Conservation (phyloP, 164 flowering plant genomes). For the Stephania yunnanensis region DNA sequence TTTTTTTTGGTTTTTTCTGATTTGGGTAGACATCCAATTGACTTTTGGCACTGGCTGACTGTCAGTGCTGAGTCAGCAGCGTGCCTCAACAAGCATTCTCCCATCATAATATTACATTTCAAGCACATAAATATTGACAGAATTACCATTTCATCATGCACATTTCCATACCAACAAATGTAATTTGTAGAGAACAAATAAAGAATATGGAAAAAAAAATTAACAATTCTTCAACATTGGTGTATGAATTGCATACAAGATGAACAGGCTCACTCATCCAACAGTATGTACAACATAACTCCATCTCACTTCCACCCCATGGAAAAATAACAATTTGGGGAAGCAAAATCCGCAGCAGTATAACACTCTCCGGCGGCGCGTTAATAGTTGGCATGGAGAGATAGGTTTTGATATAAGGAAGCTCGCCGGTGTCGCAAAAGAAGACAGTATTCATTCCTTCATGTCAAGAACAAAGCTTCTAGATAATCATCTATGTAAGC, state of each 20-base stretch:
- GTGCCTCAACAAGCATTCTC: too few species aligned
- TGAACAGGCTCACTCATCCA: conserved; percentile 13
- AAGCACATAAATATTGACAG: too few species aligned
- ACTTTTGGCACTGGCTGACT: too few species aligned
- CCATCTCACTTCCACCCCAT: neutral
- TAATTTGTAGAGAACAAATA: neutral
- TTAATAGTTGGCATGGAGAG: neutral
- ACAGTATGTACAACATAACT: conserved; percentile 7
- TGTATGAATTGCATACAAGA: conserved; percentile 8
- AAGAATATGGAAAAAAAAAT: neutral
- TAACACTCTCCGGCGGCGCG: neutral
- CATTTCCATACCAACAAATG: neutral
- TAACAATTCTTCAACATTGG: neutral
- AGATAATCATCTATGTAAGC: conserved; percentile 93
- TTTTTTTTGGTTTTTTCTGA: too few species aligned
- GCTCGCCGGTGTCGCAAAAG: neutral
- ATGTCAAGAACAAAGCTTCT: conserved; percentile 70
- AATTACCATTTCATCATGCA: neutral
- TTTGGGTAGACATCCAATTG: too few species aligned
- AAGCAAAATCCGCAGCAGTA: neutral
- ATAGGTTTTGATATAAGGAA: neutral
- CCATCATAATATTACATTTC: too few species aligned
- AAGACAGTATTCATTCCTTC: conserved; percentile 9
- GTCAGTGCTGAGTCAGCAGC: too few species aligned
- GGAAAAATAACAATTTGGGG: neutral